Percentiles rank a stretch among this genome's conserved stretches.
Evolutionary conservation across 495 filamentous ascomycete species (phyloP).

Genomic region (Aspergillus conjunctus): DNA sequence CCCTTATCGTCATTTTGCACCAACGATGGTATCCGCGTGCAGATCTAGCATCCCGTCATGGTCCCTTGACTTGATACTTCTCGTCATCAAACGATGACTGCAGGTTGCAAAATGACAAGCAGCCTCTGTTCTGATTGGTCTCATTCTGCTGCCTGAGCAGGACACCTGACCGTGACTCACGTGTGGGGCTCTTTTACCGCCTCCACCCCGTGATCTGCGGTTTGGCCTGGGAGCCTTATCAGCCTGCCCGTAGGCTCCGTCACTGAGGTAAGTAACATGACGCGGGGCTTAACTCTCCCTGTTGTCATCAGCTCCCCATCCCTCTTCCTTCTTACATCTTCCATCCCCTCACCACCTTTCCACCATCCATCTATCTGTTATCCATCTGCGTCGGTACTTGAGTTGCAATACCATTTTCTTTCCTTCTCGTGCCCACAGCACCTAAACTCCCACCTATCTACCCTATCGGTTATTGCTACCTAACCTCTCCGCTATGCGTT

Average conservation of each 20-base stretch:
- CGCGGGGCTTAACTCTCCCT: constrained; percentile 32
- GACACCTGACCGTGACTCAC: constrained; percentile 29
- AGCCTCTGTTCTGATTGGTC: neutral
- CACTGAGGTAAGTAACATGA: constrained; percentile 22
- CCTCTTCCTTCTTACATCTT: constrained; percentile 7
- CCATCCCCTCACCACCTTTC: constrained; percentile 16
- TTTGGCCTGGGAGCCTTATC: constrained; percentile 26
- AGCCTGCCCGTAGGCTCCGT: constrained; percentile 10
- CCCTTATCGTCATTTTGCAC: constrained; percentile 6
- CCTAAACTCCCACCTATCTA: neutral
- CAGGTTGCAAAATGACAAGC: neutral
- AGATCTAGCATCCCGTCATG: constrained; percentile 1
- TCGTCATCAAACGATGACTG: neutral
- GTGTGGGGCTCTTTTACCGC: constrained; percentile 38
- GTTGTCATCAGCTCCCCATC: constrained; percentile 26
- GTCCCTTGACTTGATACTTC: too few species aligned
- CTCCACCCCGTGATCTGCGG: constrained; percentile 36
- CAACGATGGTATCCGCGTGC: constrained; percentile 7
- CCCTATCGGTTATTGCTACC: constrained; percentile 7
- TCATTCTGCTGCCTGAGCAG: constrained; percentile 2
- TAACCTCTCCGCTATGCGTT: constrained; percentile 69
- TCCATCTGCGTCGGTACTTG: constrained; percentile 17
- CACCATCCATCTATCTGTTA: constrained; percentile 23
- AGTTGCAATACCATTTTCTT: constrained; percentile 10
- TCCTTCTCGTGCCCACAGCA: neutral